phyloP scores from a whole-genome alignment of 169 alveolate species.

The Plasmodium vivax region DNA sequence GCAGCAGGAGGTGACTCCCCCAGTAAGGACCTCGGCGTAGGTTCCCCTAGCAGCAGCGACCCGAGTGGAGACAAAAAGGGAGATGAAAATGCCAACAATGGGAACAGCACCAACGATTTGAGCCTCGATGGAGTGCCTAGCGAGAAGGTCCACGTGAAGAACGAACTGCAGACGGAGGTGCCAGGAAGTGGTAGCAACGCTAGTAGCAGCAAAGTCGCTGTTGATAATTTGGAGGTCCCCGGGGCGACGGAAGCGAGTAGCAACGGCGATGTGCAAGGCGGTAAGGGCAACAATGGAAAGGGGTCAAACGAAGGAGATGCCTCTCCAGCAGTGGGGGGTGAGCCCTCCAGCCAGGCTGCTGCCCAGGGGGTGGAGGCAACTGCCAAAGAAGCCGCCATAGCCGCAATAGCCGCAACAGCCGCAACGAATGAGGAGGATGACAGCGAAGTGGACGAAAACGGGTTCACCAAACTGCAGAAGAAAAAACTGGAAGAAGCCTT shows the following conservation, averaged over 20 bases:
- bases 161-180: neutral
- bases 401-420: neutral
- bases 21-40: neutral
- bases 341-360: neutral
- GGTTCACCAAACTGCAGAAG: constrained; percentile 1
- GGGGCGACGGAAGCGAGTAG: neutral
- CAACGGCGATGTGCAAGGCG: neutral
- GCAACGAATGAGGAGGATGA: neutral
- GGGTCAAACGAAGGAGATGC: neutral
- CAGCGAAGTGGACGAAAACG: constrained; percentile 16
- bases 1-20: neutral
- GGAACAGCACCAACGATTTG: neutral
- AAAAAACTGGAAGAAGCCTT: constrained; percentile 51
- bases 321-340: neutral
- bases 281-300: neutral
- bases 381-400: neutral
- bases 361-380: neutral
- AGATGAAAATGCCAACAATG: neutral
- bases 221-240: neutral
- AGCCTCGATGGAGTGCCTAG: neutral
- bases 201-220: neutral
- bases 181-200: neutral
- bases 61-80: neutral
- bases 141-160: neutral
- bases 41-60: neutral